Evolutionary conservation across 2,329 filamentous ascomycete species (phyloP).

Genomic region (Colletotrichum neosansevieriae): DNA sequence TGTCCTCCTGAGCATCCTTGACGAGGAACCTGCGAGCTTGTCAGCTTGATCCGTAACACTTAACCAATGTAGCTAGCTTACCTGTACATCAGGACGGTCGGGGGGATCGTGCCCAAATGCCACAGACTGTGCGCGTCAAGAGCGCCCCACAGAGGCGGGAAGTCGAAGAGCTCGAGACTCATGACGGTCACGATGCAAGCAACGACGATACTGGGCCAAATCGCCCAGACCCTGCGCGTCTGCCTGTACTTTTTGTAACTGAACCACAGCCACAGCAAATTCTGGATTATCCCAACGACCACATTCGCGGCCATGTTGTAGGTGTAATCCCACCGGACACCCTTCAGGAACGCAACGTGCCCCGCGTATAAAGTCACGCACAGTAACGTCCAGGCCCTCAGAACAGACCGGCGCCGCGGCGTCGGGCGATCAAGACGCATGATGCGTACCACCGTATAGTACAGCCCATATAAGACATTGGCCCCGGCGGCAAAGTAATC

Average conservation of each 20-base stretch:
- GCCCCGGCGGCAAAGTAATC: slow-evolving; percentile 97
- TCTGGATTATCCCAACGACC: slow-evolving; percentile 81
- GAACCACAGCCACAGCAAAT: slow-evolving; percentile 88
- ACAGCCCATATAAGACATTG: slow-evolving; percentile 90
- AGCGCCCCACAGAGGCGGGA: slow-evolving; percentile 83
- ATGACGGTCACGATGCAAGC: slow-evolving; percentile 93
- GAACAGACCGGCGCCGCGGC: slow-evolving; percentile 59
- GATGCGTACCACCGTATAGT: slow-evolving; percentile 84
- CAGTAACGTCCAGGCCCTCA: slow-evolving; percentile 80
- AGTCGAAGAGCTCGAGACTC: slow-evolving; percentile 96
- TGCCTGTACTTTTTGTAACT: slow-evolving; percentile 79
- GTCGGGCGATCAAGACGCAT: slow-evolving; percentile 79
- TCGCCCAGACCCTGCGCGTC: slow-evolving; percentile 81
- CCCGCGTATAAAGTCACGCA: slow-evolving; percentile 78
- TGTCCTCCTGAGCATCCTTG: slow-evolving; percentile 86
- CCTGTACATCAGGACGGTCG: slow-evolving; percentile 94
- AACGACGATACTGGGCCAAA: slow-evolving; percentile 91
- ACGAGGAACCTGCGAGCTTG: slow-evolving; percentile 77
- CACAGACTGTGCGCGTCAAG: slow-evolving; percentile 95
- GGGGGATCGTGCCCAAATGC: slow-evolving; percentile 93
- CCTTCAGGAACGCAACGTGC: slow-evolving; percentile 87
- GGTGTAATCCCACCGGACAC: slow-evolving; percentile 92
- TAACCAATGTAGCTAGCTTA: slow-evolving; percentile 62
- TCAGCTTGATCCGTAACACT: neutral
- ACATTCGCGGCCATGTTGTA: slow-evolving; percentile 99